Evolutionary conservation across 225 moss, liverwort and hornwort genomes (phyloP), one percentile per base, ranked within the genome.

Genomic region (Bryum argenteum): DNA sequence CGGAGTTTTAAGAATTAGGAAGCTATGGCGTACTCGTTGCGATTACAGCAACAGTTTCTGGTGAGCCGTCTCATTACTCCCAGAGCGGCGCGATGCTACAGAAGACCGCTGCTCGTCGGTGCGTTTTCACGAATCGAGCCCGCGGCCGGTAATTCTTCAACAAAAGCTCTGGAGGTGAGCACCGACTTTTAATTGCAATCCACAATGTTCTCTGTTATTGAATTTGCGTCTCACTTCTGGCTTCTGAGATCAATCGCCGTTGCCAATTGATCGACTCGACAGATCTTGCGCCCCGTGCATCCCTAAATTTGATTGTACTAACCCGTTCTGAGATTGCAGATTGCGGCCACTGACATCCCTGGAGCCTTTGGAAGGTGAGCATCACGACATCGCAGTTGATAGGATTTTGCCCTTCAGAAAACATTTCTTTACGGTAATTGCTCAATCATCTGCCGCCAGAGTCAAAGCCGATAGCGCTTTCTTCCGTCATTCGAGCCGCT

Each of bases 321-420:
- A 52, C 3, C 70, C 33, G n/a, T 66, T 47, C 23, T 3, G 9
- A 73, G 48, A 66, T 61, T 65, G 57, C 80, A 91, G 88, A 71
- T 74, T 10, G 61, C 88, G 10, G 45, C 83, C 44, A 84, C 88
- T 54, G 83, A 83, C 57, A 77, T 82, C 8, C 60, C 87, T 75
- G 90, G 83, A 64, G 86, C 86, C 54, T 44, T 83, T 66, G 85
- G 81, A 81, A 88, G 83, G 84, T 85, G 75, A 65, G 77, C 54
- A 7, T 59, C 23, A 26, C 16, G 40, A 51, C 48, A 33, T 53
- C 43, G 52, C 45, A 19, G 17, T 48, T 47, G n/a, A 84, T 75
- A 71, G 70, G n/a, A n/a, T n/a, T n/a, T n/a, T n/a, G n/a, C n/a
- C n/a, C n/a, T n/a, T n/a, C n/a, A n/a, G n/a, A n/a, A n/a, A 45